These are phyloP conservation scores for Exophiala xenobiotica DNA, from an alignment of 2,329 filamentous ascomycete genomes.

Conservation along the genomic window DNA sequence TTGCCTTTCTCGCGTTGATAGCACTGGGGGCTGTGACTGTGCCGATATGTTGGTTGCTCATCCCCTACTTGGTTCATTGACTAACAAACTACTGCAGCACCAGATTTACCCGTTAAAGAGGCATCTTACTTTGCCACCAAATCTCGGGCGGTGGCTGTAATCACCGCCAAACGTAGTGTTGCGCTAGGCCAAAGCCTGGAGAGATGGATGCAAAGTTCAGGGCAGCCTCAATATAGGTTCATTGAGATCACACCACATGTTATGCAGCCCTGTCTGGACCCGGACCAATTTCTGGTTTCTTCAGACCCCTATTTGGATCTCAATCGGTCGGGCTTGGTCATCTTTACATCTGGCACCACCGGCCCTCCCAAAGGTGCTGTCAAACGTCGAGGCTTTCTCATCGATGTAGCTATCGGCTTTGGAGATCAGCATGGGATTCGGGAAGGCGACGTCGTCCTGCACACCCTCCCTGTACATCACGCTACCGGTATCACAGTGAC, in stretches of 20 bases:
- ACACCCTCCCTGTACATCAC: constrained; percentile 36
- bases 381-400: constrained; percentile 20
- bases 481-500: constrained; percentile 29
- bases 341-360: constrained; percentile 61
- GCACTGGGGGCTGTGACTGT: constrained; percentile 50
- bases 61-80: neutral
- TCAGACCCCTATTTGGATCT: constrained; percentile 30
- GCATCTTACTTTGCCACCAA: constrained; percentile 33
- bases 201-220: constrained; percentile 4
- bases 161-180: constrained; percentile 11
- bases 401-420: constrained; percentile 24
- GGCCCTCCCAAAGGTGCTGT: constrained; percentile 61
- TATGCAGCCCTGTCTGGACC: constrained; percentile 18
- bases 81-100: constrained; percentile 4
- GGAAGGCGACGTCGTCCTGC: constrained; percentile 36
- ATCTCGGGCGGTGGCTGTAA: constrained; percentile 11
- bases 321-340: constrained; percentile 49
- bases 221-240: constrained; percentile 17
- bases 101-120: constrained; percentile 32
- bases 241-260: constrained; percentile 32
- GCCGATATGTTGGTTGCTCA: constrained; percentile 37
- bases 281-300: constrained; percentile 29
- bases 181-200: constrained; percentile 13
- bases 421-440: constrained; percentile 32
- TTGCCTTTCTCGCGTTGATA: constrained; percentile 49